Base-by-base conservation (phyloP, 768 basidiomycete genomes). In the Daedaleopsis sinensis region DNA sequence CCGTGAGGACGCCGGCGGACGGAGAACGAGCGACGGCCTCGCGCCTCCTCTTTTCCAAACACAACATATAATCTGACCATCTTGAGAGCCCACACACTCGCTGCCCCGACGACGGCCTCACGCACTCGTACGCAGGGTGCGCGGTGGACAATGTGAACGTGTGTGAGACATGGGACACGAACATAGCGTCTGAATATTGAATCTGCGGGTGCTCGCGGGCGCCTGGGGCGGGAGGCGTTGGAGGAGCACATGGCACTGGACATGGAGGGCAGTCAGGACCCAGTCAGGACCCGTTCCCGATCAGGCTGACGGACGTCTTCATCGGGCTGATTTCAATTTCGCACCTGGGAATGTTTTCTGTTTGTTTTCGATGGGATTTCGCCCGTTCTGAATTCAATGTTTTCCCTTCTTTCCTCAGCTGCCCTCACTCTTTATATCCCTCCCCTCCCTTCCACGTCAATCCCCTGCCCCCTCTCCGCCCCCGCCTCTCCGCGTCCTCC, bases 331-430 rank as follows among this genome's bases (percentile, higher is more conserved):
- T 63, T 65, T 65, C 59, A 64, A 58, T 67, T 62, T 67, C 52
- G 60, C 58, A 62, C 64, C 67, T 70, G 69, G 69, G 67, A 70
- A 70, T 67, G 61, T 64, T 65, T 66, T 67, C 53, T 65, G 67
- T 67, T 69, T 70, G 69, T 72, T 72, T 72, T 72, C 66, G 64
- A 64, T 64, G 68, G 66, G 69, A 67, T 67, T 70, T 70, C 67
- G 64, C 57, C 51, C 65, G 53, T 68, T 63, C 65, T 65, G 64
- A 63, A 72, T 72, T 70, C 64, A 70, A 72, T 72, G 69, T 72
- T 70, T 68, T 66, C 66, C 67, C 71, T 68, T 67, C 65, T 67
- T 59, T 65, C 62, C 63, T 65, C 4, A 32, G 27, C 27, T 32
- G n/a, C 59, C 49, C 49, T 55, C 62, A 67, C 48, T 65, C 67